Percentiles rank a stretch among this genome's conserved stretches.
Evolutionary conservation across 208 protist species (phyloP).

Genomic region (Acanthamoeba quina): DNA sequence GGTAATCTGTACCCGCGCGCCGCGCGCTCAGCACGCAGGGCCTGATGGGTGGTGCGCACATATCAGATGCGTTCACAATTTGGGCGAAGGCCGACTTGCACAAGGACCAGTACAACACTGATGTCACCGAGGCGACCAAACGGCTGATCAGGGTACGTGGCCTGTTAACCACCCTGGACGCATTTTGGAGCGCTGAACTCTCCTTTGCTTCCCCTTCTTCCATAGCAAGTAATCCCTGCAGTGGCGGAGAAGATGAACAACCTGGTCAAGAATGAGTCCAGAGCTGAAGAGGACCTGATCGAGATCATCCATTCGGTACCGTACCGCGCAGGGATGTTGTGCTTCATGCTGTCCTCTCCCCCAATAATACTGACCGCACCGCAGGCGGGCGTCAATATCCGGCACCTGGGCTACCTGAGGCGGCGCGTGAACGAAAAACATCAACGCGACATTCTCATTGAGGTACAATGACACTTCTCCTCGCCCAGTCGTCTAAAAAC

Average conservation of each 20-base stretch:
- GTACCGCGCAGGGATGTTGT: too few species aligned
- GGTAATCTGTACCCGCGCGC: too few species aligned
- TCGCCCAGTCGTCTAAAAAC: too few species aligned
- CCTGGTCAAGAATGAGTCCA: background rate
- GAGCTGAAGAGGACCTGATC: constrained; percentile 10
- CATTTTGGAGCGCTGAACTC: too few species aligned
- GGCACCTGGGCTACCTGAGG: constrained; percentile 75
- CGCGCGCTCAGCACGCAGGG: too few species aligned
- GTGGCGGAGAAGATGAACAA: constrained; percentile 44
- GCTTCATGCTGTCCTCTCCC: too few species aligned
- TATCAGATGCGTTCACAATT: constrained; percentile 62
- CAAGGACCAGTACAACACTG: constrained; percentile 42
- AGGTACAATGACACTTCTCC: too few species aligned
- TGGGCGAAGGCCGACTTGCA: constrained; percentile 52
- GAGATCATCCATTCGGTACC: constrained; percentile 39
- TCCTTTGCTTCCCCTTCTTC: too few species aligned
- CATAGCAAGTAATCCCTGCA: constrained; percentile 38
- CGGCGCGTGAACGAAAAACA: background rate
- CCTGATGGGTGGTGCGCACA: too few species aligned
- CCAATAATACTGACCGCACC: too few species aligned
- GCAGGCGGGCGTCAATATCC: constrained; percentile 77
- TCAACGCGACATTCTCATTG: constrained; percentile 44
- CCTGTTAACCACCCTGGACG: background rate
- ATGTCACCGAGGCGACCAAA: constrained; percentile 9
- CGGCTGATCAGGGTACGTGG: background rate